Evolutionary conservation across 2,329 filamentous ascomycete genomes (phyloP).

Genomic region (Gnomoniopsis smithogilvyi): DNA sequence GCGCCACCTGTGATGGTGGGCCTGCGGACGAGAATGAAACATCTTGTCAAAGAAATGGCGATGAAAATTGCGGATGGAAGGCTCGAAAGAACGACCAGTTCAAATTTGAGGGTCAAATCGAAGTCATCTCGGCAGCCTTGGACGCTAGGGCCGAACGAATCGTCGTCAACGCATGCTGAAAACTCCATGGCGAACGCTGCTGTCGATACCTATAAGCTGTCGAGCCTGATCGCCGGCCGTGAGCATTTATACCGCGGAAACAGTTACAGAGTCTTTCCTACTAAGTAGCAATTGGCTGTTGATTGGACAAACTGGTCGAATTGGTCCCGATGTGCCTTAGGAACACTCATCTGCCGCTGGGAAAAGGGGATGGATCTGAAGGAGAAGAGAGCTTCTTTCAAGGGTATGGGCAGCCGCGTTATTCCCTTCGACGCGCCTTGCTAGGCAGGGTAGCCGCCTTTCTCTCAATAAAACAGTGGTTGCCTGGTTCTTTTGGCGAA

Average conservation of each 20-base stretch:
- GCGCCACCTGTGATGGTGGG: conserved; percentile 32
- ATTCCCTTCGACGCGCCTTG: not conserved
- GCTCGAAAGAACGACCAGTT: conserved; percentile 43
- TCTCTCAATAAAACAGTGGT: not conserved
- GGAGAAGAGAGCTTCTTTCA: not conserved
- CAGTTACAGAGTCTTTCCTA: not conserved
- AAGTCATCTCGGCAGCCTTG: conserved; percentile 37
- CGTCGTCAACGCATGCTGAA: not conserved
- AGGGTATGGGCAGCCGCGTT: not conserved
- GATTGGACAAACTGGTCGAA: not conserved
- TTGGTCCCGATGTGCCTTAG: too few species aligned
- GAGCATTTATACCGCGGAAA: not conserved
- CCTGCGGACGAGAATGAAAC: conserved; percentile 29
- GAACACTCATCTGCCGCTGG: too few species aligned
- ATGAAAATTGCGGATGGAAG: conserved; percentile 39
- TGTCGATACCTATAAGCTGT: not conserved
- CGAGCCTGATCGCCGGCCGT: not conserved
- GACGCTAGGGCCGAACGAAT: conserved; percentile 1
- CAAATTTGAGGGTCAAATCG: conserved; percentile 49
- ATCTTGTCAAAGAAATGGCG: conserved; percentile 29
- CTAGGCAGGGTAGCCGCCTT: not conserved
- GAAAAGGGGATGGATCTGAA: too few species aligned
- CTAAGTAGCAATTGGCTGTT: not conserved
- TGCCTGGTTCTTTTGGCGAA: not conserved
- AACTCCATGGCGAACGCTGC: conserved; percentile 2